These are phyloP conservation scores for Ceratocystis lukuohia DNA, from an alignment of 2,329 filamentous ascomycete species.

Conservation along the genomic window DNA sequence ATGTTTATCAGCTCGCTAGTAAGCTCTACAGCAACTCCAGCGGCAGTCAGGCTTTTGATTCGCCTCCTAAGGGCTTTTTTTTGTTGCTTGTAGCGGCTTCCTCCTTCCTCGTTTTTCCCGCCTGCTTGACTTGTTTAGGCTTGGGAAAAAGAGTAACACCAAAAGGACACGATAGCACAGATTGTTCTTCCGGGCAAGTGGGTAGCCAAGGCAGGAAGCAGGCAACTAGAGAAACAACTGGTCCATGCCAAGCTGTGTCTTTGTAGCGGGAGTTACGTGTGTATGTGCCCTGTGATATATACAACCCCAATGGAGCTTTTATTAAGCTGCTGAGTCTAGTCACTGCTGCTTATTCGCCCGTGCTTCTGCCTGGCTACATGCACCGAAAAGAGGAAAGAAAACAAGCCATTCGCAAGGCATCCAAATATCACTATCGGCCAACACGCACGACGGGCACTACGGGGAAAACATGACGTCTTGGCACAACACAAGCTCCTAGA, in stretches of 20 bases:
- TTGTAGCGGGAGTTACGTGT: background rate
- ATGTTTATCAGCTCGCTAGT: background rate
- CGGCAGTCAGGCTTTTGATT: background rate
- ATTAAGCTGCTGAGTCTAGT: background rate
- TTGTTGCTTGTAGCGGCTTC: background rate
- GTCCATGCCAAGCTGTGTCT: background rate
- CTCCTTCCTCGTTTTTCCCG: background rate
- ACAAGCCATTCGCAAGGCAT: background rate
- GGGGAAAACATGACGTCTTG: background rate
- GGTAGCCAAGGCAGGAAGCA: background rate
- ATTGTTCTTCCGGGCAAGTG: background rate
- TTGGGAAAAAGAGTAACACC: background rate
- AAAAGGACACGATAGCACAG: constrained; percentile 17
- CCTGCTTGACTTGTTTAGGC: background rate
- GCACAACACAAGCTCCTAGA: constrained; percentile 4
- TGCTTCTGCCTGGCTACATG: background rate
- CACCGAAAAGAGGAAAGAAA: background rate
- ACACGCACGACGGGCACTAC: background rate
- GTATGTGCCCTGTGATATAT: background rate
- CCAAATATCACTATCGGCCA: background rate
- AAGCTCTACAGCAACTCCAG: constrained; percentile 1
- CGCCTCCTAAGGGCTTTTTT: constrained; percentile 3
- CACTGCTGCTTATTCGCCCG: background rate
- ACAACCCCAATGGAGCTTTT: background rate
- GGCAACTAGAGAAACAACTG: background rate